Evolutionary conservation across 495 filamentous ascomycete species (phyloP).

Genomic region (Aspergillus kassunensis): DNA sequence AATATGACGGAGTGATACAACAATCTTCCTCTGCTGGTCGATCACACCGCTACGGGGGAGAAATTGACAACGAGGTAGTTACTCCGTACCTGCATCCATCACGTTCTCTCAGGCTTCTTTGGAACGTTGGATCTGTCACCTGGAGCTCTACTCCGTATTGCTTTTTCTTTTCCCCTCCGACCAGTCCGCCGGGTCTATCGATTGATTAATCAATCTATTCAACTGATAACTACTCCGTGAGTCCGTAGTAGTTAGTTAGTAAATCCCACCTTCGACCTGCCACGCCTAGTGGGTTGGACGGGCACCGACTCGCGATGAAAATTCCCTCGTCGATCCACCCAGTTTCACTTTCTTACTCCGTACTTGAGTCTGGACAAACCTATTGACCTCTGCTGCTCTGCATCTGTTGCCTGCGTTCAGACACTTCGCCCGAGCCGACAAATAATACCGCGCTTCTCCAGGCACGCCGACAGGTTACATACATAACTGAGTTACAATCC

Average conservation of each 20-base stretch:
- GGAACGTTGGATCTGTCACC: too few relatives aligned
- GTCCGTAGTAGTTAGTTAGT: too few relatives aligned
- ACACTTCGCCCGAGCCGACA: not conserved
- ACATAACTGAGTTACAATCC: too few relatives aligned
- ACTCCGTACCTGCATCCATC: not conserved
- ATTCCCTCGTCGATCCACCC: slow-evolving; percentile 6
- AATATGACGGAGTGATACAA: slow-evolving; percentile 8
- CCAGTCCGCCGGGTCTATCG: not conserved
- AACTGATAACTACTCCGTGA: not conserved
- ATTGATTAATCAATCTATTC: not conserved
- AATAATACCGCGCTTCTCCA: not conserved
- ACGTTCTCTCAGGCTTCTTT: not conserved
- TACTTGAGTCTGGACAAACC: not conserved
- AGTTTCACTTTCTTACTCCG: not conserved
- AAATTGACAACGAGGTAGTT: too few relatives aligned
- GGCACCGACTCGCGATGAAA: not conserved
- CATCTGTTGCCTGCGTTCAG: not conserved
- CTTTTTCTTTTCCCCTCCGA: not conserved
- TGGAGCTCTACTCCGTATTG: not conserved
- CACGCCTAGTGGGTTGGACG: too few relatives aligned
- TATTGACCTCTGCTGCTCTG: not conserved
- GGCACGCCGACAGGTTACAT: not conserved
- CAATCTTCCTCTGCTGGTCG: not conserved
- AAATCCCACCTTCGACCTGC: too few relatives aligned
- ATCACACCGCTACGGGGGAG: slow-evolving; percentile 18